Evolutionary conservation across 306 rosid genomes (phyloP).

Genomic region (Dryas octopetala): DNA sequence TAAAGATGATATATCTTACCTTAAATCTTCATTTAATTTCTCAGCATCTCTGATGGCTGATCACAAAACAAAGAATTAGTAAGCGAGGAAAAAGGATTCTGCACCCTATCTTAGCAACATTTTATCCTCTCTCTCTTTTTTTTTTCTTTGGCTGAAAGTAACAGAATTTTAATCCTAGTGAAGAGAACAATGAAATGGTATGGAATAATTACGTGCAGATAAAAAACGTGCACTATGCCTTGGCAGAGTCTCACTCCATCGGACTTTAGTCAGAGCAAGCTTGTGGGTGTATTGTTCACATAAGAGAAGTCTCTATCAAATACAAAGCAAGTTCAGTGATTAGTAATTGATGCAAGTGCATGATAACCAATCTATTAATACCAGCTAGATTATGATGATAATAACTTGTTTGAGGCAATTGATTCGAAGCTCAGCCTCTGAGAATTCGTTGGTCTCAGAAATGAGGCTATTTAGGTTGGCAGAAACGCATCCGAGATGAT

Average conservation of each 20-base stretch:
- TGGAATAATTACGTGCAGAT: constrained; percentile 43
- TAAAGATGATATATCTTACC: constrained; percentile 22
- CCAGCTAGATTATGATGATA: not conserved
- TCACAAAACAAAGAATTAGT: not conserved
- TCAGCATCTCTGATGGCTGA: constrained; percentile 28
- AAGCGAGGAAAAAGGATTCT: not conserved
- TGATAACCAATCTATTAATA: not conserved
- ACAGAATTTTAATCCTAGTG: constrained; percentile 1
- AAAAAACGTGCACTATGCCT: constrained; percentile 54
- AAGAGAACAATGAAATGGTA: constrained; percentile 26
- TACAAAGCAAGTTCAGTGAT: not conserved
- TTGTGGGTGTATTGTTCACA: constrained; percentile 68
- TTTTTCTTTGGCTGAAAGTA: not conserved
- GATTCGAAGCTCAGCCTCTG: constrained; percentile 60
- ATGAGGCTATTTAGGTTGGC: constrained; percentile 53
- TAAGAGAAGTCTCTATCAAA: constrained; percentile 57
- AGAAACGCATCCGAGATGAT: constrained; percentile 87
- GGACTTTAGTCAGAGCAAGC: constrained; percentile 49
- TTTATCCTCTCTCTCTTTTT: not conserved
- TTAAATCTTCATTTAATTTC: constrained; percentile 32
- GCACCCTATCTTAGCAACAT: not conserved
- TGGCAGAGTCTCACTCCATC: constrained; percentile 58
- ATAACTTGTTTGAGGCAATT: constrained; percentile 72
- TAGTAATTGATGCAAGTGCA: not conserved
- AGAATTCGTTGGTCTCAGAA: constrained; percentile 56